phyloP scores from a whole-genome alignment of 2,329 filamentous ascomycete species.

The Uncinocarpus reesii region DNA sequence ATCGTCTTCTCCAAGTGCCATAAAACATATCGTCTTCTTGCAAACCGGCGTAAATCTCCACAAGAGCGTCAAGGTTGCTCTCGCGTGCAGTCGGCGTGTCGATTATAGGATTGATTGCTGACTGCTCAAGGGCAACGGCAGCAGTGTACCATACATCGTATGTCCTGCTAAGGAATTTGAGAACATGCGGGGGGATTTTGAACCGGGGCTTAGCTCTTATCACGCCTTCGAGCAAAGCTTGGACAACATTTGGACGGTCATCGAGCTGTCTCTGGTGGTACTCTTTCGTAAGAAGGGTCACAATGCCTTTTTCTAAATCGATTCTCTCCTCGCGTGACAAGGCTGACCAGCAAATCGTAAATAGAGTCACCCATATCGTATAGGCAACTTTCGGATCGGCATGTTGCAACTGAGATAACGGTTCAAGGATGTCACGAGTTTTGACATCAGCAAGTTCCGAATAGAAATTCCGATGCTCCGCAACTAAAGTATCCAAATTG shows the following conservation, averaged over 20 bases:
- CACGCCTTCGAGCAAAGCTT: slow-evolving; percentile 79
- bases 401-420: slow-evolving; percentile 84
- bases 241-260: slow-evolving; percentile 87
- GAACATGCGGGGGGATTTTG: slow-evolving; percentile 86
- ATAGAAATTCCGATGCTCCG: slow-evolving; percentile 71
- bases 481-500: slow-evolving; percentile 68
- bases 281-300: slow-evolving; percentile 84
- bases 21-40: slow-evolving; percentile 98
- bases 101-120: slow-evolving; percentile 70
- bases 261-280: slow-evolving; percentile 92
- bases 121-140: slow-evolving; percentile 78
- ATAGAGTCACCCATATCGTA: slow-evolving; percentile 80
- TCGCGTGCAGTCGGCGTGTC: slow-evolving; percentile 79
- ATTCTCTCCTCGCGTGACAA: slow-evolving; percentile 76
- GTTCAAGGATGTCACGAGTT: slow-evolving; percentile 78
- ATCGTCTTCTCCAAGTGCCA: slow-evolving; percentile 87
- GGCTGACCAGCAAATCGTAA: slow-evolving; percentile 89
- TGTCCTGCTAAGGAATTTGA: slow-evolving; percentile 88
- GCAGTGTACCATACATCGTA: slow-evolving; percentile 98
- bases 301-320: slow-evolving; percentile 83
- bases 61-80: slow-evolving; percentile 90
- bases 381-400: slow-evolving; percentile 71
- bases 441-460: slow-evolving; percentile 75
- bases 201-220: slow-evolving; percentile 76
- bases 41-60: slow-evolving; percentile 79